Conservation (phyloP, 495 filamentous ascomycete species). For the Xylaria sp. region DNA sequence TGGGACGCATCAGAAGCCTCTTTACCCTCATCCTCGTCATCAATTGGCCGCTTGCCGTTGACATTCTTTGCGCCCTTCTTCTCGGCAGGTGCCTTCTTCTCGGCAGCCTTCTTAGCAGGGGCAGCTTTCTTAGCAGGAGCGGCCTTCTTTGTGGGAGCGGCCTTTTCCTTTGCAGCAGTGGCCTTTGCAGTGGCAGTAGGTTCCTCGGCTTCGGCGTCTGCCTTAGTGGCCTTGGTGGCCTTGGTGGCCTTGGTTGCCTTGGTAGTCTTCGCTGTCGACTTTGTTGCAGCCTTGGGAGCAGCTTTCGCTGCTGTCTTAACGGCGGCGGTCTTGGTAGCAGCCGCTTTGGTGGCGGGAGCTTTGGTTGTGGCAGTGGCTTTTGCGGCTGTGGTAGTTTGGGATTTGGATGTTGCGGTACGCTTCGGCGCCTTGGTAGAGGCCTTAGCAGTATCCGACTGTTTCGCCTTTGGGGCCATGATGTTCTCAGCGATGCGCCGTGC, state of each 20-base stretch:
- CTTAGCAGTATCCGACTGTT: conserved; percentile 20
- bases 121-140: conserved; percentile 30
- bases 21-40: conserved; percentile 27
- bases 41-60: conserved; percentile 37
- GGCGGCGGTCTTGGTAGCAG: conserved; percentile 27
- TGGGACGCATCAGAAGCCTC: conserved; percentile 8
- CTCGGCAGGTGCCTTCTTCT: conserved; percentile 19
- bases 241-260: conserved; percentile 2
- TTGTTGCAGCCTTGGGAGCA: conserved; percentile 26
- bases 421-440: conserved; percentile 1
- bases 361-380: conserved; percentile 5
- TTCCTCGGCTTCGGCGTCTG: conserved; percentile 5
- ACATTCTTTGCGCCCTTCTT: conserved; percentile 26
- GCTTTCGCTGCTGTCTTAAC: neutral
- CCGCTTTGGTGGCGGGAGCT: conserved; percentile 1
- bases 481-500: conserved; percentile 31
- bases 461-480: conserved; percentile 23
- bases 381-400: neutral
- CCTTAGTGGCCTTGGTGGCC: neutral
- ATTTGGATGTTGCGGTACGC: conserved; percentile 14
- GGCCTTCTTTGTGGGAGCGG: conserved; percentile 8
- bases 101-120: conserved; percentile 27
- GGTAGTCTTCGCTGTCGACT: conserved; percentile 6
- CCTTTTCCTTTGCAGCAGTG: conserved; percentile 2
- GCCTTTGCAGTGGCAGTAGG: conserved; percentile 21